Base-by-base conservation (phyloP, 768 basidiomycete species). In the Amanita subjunquillea region DNA sequence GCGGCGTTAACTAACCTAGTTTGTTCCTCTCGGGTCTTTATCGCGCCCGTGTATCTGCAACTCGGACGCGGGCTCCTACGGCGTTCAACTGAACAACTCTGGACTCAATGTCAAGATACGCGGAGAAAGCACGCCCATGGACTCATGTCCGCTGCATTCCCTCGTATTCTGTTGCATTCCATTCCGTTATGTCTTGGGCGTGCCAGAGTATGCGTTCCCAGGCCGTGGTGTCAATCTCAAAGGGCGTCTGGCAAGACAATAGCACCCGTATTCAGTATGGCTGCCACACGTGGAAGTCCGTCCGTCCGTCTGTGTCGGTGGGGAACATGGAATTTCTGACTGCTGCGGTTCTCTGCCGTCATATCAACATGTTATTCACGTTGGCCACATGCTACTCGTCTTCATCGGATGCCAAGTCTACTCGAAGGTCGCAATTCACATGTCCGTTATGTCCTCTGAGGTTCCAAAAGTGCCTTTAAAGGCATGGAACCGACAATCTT, bases 201-300 rank as follows among this genome's bases (percentile, higher is more conserved):
- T n/a, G 27, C 44, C 44, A 46, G 44, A 29, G 44, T 44, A 43
- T 9, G 15, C 23, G 25, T 40, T 40, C 43, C 20, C 25, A 43
- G 42, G 13, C 25, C 17, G 8, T n/a, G 12, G 9, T 15, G 25
- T 44, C 43, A 44, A 44, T 15, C 7, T 43, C 20, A 9, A 13
- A 29, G 25, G 7, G 25, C 23, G 25, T 15, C 23, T 23, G 3
- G 27, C 12, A 8, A 27, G 25, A 44, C 41, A 42, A 25, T 25
- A 25, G 42, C 23, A 44, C 42, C 39, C 49, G 36, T 57, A 65
- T 30, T 30, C 29, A 30, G 29, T 30, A 30, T 8, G 32, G 32
- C 32, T 32, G 10, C 10, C 32, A 32, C 10, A 32, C 34, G 34
- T 34, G 12, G 34, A 10, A 34, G 34, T 13, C 34, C 34, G 34